phyloP scores from a whole-genome alignment of 805 yeast genomes.

The Yarrowia sp. region DNA sequence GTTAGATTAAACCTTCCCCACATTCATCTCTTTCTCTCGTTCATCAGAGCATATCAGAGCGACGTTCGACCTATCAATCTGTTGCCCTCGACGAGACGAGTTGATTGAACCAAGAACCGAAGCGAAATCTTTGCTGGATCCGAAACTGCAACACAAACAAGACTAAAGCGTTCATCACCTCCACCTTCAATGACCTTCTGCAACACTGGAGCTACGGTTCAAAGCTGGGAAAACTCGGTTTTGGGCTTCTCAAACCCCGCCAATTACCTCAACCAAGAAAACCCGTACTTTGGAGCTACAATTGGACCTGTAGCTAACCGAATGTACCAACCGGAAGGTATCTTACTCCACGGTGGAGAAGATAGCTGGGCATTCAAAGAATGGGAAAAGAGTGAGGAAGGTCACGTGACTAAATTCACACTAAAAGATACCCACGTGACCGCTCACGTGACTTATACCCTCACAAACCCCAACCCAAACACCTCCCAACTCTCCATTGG shows the following conservation, averaged over 20 bases:
- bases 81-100: no score
- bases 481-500: neutral
- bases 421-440: neutral
- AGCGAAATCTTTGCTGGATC: no score
- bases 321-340: neutral
- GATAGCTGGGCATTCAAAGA: slow-evolving; percentile 2
- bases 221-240: neutral
- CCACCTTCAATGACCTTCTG: neutral
- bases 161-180: no score
- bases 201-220: slow-evolving; percentile 1
- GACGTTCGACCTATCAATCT: no score
- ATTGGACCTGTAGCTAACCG: slow-evolving; percentile 19
- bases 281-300: slow-evolving; percentile 23
- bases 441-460: slow-evolving; percentile 12
- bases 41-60: no score
- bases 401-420: slow-evolving; percentile 4
- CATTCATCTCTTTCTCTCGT: neutral
- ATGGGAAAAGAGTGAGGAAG: neutral
- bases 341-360: slow-evolving; percentile 9
- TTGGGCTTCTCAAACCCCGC: slow-evolving; percentile 4
- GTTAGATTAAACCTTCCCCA: slow-evolving; percentile 21
- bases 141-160: no score
- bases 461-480: neutral
- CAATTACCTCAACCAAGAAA: neutral
- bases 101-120: neutral